Evolutionary conservation across 1,284 basidiomycete genomes (phyloP).

Genomic region (Ceratorhiza oryzae-sativae): DNA sequence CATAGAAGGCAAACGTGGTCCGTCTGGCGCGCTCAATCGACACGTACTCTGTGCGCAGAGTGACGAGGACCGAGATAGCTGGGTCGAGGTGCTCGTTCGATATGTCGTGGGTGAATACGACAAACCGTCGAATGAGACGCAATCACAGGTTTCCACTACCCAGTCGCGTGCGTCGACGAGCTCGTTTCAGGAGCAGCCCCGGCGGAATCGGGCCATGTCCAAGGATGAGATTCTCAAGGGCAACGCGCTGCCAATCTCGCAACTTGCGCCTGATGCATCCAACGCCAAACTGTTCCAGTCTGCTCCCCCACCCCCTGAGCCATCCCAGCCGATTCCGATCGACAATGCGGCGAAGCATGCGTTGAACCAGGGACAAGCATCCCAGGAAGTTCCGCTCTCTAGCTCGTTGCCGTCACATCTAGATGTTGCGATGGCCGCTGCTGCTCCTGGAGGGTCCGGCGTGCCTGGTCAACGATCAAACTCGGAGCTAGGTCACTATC

Average conservation of each 20-base stretch:
- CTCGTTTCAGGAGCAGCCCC: constrained; percentile 49
- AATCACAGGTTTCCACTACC: constrained; percentile 33
- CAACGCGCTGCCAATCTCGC: constrained; percentile 65
- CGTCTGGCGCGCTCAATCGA: constrained; percentile 72
- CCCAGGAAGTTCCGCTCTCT: constrained; percentile 55
- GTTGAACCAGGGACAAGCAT: constrained; percentile 50
- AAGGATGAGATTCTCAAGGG: constrained; percentile 71
- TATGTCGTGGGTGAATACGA: constrained; percentile 54
- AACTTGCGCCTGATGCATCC: constrained; percentile 60
- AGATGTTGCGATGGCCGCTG: constrained; percentile 47
- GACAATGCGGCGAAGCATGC: constrained; percentile 54
- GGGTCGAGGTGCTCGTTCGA: constrained; percentile 93
- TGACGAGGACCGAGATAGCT: constrained; percentile 89
- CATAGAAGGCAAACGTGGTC: constrained; percentile 81
- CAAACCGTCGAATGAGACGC: background rate
- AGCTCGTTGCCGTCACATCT: constrained; percentile 61
- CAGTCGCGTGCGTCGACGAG: constrained; percentile 69
- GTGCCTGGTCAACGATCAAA: constrained; percentile 65
- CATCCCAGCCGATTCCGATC: constrained; percentile 49
- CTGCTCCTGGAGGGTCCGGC: constrained; percentile 49
- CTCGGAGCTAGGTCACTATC: constrained; percentile 79
- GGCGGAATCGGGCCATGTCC: constrained; percentile 53
- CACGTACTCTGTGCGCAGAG: constrained; percentile 97
- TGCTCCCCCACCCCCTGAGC: constrained; percentile 52
- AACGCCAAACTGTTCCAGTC: constrained; percentile 69